Base-by-base conservation (phyloP, 805 yeast species). In the Debaryomyces castellii region DNA sequence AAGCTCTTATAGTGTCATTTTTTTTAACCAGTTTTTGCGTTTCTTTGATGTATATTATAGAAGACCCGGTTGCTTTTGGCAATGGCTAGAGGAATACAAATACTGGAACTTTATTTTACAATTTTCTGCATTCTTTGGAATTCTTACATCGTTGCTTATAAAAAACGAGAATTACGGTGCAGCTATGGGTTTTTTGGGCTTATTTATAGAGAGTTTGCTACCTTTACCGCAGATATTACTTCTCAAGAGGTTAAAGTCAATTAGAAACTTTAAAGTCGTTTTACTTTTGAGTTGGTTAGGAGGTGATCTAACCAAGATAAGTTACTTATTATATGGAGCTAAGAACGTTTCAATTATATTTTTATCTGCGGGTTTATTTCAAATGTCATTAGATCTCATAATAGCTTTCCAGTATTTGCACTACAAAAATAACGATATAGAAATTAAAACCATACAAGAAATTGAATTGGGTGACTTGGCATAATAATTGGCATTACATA, bases 271-370 rank as follows among this genome's bases (percentile, higher is more conserved):
- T 68, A 85, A 89, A 56, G 71, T 83, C 41, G 80, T 92, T 22
- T 68, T 90, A 27, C 62, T 90, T 30, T 66, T 89, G 16, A 84
- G 91, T 57, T 90, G 97, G 97, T 70, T 90, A 4, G 84, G 92
- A 48, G 97, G 97, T 46, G 97, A 90, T 66, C 70, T 85, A 34
- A 77, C 89, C 32, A 91, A 91, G 61, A 78, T 89, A 20, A 71
- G 83, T 43, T 88, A 87, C 57, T 69, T 88, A 43, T 55, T 87
- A n/a, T 87, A 76, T 62, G 96, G 96, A 12, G 86, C 94, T 1
- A 77, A 77, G 44, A 77, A 87, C 52, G 78, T 87, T 23, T 83
- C 90, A 2, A 53, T 67, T 5, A 70, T 87, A 5, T 87, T 87
- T 60, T 73, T 86, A 7, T 58, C 80, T 40, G 89, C 89, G 46